Base-by-base conservation (phyloP, 2,329 filamentous ascomycete species). In the Aspergillus nomiae region DNA sequence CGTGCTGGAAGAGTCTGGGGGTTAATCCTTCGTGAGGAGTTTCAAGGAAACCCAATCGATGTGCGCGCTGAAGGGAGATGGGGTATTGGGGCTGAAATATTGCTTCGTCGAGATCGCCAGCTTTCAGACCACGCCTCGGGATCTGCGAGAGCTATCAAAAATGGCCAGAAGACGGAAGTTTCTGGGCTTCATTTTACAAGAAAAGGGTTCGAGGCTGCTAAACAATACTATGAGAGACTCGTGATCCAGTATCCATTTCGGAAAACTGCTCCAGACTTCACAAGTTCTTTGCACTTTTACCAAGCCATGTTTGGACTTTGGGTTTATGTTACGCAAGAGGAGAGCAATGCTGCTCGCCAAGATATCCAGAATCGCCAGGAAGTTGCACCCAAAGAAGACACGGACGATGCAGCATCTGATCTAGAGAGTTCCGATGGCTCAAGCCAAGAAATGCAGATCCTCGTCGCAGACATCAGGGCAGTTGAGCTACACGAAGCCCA, bases 21-120 rank as follows among this genome's bases (percentile, higher is more conserved):
- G 1, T 79, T 96, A 67, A 83, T 97, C 36, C 75, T 93, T 54
- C 86, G 90, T 56, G 84, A 87, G 54, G 85, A 84, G 56, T 80
- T 89, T 28, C 73, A 78, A 62, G 87, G 87, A 3, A 76, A 77
- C 55, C 79, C 80, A 8, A 82, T 94, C 24, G 92, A 97, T 73
- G 76, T 94, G 55, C 86, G 92, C 45, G 82, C 82, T 24, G 84
- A 89, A 70, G 85, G 87, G 41, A 85, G 90, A 67, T 97, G 94
- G 94, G 89, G 89, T 16, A 85, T 97, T 51, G 93, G 92, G 0
- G 92, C 92, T 2, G 94, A 97, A 78, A 86, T 97, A 24, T 79
- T 97, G 61, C 87, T 96, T 79, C 86, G 90, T 19, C 77, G 77
- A 72, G 79, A 71, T 67, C 69, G 65, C 60, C 65, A 75, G 61